Base-by-base conservation (phyloP, 768 basidiomycete species). In the Podaxis carcinomalis region DNA sequence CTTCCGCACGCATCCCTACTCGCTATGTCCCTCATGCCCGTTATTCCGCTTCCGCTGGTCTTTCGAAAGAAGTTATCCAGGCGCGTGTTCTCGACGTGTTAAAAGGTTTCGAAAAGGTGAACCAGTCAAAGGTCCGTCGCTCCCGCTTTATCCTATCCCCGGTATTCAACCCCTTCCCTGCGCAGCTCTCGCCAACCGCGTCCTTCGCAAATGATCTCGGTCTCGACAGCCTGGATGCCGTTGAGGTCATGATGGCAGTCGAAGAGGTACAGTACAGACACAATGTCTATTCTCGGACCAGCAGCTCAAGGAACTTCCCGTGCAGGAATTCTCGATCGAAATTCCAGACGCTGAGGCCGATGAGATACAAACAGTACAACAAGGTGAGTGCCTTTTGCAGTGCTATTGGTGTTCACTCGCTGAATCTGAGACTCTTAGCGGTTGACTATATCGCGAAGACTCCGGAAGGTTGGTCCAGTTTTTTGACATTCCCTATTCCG, bases 211-310 rank as follows among this genome's bases (percentile, higher is more conserved):
- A 85, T 50, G 93, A 97, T 80, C 83, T 97, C 55, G 93, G 92
- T 32, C 82, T 97, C 35, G 97, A 99, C 76, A 98, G 95, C 68
- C 78, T 99, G 72, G 97, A 99, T 73, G 85, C 95, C 19, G 95
- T 99, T 19, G 97, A 99, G 74, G 95, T 98, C 27, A 92, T 98
- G 68, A 97, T 99, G 95, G 94, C 96, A 42, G 89, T 99, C 66
- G 97, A 99, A 78, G 97, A 95, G 85, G 89, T 86, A 66, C 46
- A 23, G 16, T 4, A 23, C 70, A 47, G 28, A 25, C 23, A 39
- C 19, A 46, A 32, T 9, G 32, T 9, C 54, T 59, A 44, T 59
- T 28, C 36, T 59, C 32, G 52, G 36, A 16, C 36, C 11, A 39
- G 35, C 32, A 10, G 19, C 21, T 62, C 13, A 55, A 55, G n/a